Evolutionary conservation across 345 rosid species (phyloP).

Genomic region (Heritiera littoralis): DNA sequence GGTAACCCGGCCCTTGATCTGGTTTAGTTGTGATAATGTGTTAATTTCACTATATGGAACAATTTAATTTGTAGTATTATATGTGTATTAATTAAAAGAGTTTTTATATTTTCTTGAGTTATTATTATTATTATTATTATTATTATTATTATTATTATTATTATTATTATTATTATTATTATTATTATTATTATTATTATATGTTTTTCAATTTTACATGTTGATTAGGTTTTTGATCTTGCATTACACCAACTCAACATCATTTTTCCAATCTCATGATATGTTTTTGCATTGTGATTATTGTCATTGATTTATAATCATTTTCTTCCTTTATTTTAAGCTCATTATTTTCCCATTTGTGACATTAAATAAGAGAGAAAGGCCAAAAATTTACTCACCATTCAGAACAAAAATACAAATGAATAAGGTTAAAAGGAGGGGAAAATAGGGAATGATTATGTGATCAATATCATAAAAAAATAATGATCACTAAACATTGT

Average conservation of each 20-base stretch:
- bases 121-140: too few relatives aligned
- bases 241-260: constrained; percentile 68
- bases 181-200: too few relatives aligned
- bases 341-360: not conserved
- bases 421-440: not conserved
- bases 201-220: constrained; percentile 40
- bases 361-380: not conserved
- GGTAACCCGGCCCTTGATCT: too few relatives aligned
- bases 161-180: too few relatives aligned
- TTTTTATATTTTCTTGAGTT: too few relatives aligned
- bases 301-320: constrained; percentile 55
- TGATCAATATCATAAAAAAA: constrained; percentile 29
- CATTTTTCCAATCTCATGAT: constrained; percentile 57
- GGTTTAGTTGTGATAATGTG: too few relatives aligned
- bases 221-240: constrained; percentile 26
- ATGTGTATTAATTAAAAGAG: too few relatives aligned
- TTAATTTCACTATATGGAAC: too few relatives aligned
- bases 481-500: constrained; percentile 16
- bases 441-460: constrained; percentile 18
- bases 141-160: too few relatives aligned
- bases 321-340: constrained; percentile 25
- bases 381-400: constrained; percentile 24
- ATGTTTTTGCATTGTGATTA: constrained; percentile 45
- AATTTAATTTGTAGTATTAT: too few relatives aligned
- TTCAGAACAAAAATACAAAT: constrained; percentile 35